Conservation (phyloP, 441 rosid genomes). For the Bocquillonia castaneifolia region DNA sequence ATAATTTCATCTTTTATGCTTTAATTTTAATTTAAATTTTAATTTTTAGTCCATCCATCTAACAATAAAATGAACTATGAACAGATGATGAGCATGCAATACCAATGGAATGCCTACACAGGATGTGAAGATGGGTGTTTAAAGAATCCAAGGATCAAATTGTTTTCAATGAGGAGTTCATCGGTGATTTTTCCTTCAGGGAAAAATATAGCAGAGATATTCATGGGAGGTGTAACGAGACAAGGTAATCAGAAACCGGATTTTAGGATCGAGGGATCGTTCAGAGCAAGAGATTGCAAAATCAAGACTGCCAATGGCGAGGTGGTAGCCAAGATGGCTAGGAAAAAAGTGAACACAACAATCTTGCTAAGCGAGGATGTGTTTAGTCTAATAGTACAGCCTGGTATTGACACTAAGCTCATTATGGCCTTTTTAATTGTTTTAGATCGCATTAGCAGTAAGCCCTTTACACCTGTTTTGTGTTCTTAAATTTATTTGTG, state of each 20-base stretch:
- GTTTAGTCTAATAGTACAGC: conserved; percentile 39
- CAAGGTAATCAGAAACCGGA: conserved; percentile 24
- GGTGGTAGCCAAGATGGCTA: conserved; percentile 29
- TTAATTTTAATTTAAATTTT: too few relatives aligned
- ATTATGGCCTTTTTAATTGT: conserved; percentile 43
- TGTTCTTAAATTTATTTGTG: conserved; percentile 27
- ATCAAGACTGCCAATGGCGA: conserved; percentile 29
- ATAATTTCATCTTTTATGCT: too few relatives aligned
- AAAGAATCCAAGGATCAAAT: conserved; percentile 15
- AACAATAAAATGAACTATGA: not conserved
- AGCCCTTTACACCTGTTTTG: conserved; percentile 32
- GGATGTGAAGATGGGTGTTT: conserved; percentile 31
- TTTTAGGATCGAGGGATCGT: conserved; percentile 41
- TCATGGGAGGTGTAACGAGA: conserved; percentile 15
- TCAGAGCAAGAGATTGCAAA: conserved; percentile 35
- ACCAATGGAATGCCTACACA: conserved; percentile 43
- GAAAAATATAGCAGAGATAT: conserved; percentile 35
- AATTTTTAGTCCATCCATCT: too few relatives aligned
- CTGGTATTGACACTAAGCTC: conserved; percentile 38
- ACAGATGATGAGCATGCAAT: conserved; percentile 38
- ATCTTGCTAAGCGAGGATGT: conserved; percentile 44
- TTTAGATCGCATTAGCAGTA: conserved; percentile 43
- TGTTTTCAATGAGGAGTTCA: conserved; percentile 41
- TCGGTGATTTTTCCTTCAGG: conserved; percentile 20
- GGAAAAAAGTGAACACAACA: conserved; percentile 41